Evolutionary conservation across 768 basidiomycete species (phyloP), one percentile per base, ranked within the genome.

Genomic region (Rhizopogon roseolus): DNA sequence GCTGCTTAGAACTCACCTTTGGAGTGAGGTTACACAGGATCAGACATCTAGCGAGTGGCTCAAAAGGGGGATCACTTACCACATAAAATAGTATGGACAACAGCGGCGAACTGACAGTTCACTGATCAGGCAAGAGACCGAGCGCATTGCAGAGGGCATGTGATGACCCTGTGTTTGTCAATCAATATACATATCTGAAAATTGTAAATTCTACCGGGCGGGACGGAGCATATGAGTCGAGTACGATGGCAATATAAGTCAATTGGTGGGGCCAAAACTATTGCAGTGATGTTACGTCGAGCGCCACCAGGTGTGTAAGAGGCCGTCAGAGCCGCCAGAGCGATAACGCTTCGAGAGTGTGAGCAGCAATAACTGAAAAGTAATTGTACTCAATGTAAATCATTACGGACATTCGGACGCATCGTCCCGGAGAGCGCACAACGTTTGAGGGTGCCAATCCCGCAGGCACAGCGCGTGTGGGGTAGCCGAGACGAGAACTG

Each of bases 71-170:
- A 48, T 48, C 45, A 48, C 45, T 48, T 48, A 48, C 45, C 45
- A 48, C 45, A 48, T 48, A 48, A 16, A 48, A 48, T 48, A 36
- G 32, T n/a, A 48, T 36, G 45, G 13, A 11, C 32, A 32, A 32
- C 45, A 34, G 45, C 45, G 19, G 19, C 19, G 32, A 48, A 8
- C 29, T 34, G 32, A 29, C 13, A 46, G 13, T 19, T 48, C 34
- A 36, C 32, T 48, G 32, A 48, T 48, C 19, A 36, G 14, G 45
- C 45, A 48, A 34, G 34, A 48, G 45, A 48, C 45, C 32, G 45
- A 48, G 34, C 45, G 45, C 45, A 14, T 48, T 48, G 45, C 45
- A 48, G 45, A 48, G 45, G 45, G 45, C 45, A 32, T 48, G 45
- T n/a, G 32, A 19, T 27, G 45, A 48, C 45, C 45, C 45, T 48